Evolutionary conservation across 306 rosid species (phyloP).

Genomic region (Prunus padus): DNA sequence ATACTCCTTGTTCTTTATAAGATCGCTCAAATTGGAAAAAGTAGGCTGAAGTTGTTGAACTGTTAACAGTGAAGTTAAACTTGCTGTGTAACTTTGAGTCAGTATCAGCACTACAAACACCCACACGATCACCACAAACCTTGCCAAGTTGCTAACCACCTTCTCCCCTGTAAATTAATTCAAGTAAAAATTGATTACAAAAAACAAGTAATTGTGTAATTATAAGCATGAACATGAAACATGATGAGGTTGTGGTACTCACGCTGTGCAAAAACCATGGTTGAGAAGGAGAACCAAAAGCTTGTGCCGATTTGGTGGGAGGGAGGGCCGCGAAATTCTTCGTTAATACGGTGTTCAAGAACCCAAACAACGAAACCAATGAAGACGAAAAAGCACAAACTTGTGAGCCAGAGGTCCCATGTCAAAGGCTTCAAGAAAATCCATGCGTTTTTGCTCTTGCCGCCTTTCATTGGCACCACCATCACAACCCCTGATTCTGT

Average conservation of each 20-base stretch:
- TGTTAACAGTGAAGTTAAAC: constrained; percentile 55
- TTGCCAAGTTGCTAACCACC: constrained; percentile 33
- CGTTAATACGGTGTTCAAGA: constrained; percentile 62
- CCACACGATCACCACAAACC: no score
- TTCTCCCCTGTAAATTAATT: constrained; percentile 43
- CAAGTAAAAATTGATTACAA: not conserved
- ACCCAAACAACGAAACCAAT: constrained; percentile 65
- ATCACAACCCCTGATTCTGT: no score
- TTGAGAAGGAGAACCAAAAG: no score
- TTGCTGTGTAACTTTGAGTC: constrained; percentile 35
- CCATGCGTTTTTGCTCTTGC: no score
- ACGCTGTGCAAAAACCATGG: constrained; percentile 64
- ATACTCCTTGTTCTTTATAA: constrained; percentile 27
- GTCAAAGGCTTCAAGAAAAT: no score
- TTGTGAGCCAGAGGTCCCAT: constrained; percentile 24
- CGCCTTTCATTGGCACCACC: no score
- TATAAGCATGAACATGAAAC: not conserved
- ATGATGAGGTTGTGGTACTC: constrained; percentile 14
- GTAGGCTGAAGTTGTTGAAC: constrained; percentile 52
- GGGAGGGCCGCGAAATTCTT: constrained; percentile 38
- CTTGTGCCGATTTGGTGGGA: no score
- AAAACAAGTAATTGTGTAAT: not conserved
- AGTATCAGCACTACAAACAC: no score
- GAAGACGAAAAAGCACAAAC: constrained; percentile 48
- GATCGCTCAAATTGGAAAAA: constrained; percentile 33